Evolutionary conservation across 2,329 filamentous ascomycete genomes (phyloP).

Genomic region (Neofusicoccum umdonicola): DNA sequence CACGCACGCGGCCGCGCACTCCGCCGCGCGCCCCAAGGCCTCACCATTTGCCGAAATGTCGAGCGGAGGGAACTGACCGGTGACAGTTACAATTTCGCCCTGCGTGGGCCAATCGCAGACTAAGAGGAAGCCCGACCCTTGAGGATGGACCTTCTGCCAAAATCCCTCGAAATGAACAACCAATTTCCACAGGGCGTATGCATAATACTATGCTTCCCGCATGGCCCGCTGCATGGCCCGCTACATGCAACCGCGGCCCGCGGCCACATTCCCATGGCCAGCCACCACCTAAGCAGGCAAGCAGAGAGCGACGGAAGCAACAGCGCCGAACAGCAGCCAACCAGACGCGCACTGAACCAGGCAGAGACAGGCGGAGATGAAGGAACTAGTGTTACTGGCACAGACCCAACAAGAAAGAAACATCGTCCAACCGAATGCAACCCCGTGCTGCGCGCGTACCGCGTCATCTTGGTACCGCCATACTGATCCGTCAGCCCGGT

Average conservation of each 20-base stretch:
- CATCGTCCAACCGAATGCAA: constrained; percentile 10
- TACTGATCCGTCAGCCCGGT: constrained; percentile 11
- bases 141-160: constrained; percentile 10
- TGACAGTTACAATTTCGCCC: not conserved
- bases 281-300: not conserved
- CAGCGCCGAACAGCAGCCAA: not conserved
- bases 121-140: not conserved
- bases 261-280: not conserved
- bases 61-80: not conserved
- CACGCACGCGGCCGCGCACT: not conserved
- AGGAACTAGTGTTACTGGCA: not conserved
- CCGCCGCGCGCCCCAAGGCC: not conserved
- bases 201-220: constrained; percentile 10
- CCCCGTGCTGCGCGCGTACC: not conserved
- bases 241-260: not conserved
- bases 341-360: not conserved
- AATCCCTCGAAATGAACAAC: constrained; percentile 13
- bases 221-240: constrained; percentile 10
- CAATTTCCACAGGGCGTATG: constrained; percentile 14
- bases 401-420: constrained; percentile 9
- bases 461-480: constrained; percentile 9
- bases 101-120: not conserved
- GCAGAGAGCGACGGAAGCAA: not conserved
- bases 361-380: constrained; percentile 1
- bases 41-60: not conserved